Conservation (phyloP, 73 alveolate genomes). For the Effrenium voratum region DNA sequence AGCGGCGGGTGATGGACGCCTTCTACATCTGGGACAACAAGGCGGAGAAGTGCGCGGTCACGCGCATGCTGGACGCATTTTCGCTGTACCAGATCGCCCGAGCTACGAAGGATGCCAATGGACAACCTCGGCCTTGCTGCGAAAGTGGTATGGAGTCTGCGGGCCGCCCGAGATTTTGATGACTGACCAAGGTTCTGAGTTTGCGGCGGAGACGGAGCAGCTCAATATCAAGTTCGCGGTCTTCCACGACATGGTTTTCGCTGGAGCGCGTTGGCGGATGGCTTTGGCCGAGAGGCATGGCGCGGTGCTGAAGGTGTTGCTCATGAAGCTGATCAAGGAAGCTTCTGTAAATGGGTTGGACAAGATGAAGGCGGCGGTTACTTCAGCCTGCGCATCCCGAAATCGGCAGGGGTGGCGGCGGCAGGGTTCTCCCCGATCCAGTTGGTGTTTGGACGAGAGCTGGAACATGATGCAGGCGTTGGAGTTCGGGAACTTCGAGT, state of each 20-base stretch:
- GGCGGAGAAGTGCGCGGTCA: not conserved
- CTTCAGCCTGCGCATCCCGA: not conserved
- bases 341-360: not conserved
- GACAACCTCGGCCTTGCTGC: not conserved
- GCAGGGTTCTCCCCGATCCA: not conserved
- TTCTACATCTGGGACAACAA: not conserved
- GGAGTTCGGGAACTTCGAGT: not conserved
- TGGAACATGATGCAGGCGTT: not conserved
- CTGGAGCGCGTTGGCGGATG: not conserved
- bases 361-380: not conserved
- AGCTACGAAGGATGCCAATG: not conserved
- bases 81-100: not conserved
- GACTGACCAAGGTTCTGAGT: not conserved
- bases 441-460: not conserved
- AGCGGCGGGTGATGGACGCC: not conserved
- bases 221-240: not conserved
- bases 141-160: not conserved
- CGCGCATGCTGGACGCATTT: not conserved
- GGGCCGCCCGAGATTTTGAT: not conserved
- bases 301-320: not conserved
- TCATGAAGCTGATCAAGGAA: not conserved
- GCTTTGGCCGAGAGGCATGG: not conserved
- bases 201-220: not conserved
- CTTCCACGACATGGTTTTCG: not conserved
- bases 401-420: not conserved